Percentiles rank a stretch among this genome's conserved stretches.
Evolutionary conservation across 2,329 filamentous ascomycete genomes (phyloP).

Genomic region (Fusarium sp.): DNA sequence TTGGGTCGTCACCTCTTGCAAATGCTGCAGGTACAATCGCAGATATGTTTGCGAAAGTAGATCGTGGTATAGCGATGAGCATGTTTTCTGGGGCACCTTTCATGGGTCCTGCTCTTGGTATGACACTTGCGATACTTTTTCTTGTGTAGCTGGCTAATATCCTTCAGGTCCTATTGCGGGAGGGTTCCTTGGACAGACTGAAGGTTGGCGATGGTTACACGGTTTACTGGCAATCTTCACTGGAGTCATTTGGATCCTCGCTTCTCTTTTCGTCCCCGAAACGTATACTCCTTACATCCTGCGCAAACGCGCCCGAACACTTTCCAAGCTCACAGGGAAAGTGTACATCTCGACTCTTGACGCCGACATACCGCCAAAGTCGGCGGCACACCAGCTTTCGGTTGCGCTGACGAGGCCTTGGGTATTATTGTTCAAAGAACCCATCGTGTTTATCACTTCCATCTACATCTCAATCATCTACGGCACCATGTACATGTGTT

Average conservation of each 20-base stretch:
- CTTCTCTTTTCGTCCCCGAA: constrained; percentile 61
- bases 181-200: constrained; percentile 69
- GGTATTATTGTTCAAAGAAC: constrained; percentile 77
- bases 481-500: constrained; percentile 35
- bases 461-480: constrained; percentile 73
- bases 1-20: constrained; percentile 14
- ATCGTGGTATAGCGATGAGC: constrained; percentile 67
- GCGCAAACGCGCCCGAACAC: constrained; percentile 35
- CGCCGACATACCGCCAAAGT: constrained; percentile 56
- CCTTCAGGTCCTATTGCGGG: constrained; percentile 65
- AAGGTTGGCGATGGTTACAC: constrained; percentile 69
- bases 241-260: constrained; percentile 36
- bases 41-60: constrained; percentile 57
- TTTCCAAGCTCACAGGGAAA: constrained; percentile 43
- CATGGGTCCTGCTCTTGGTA: constrained; percentile 35
- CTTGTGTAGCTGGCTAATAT: neutral
- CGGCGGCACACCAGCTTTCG: constrained; percentile 62
- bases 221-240: constrained; percentile 59
- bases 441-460: constrained; percentile 75
- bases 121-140: rapidly evolving
- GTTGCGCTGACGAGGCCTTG: constrained; percentile 68
- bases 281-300: constrained; percentile 52
- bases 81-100: constrained; percentile 67
- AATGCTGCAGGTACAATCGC: constrained; percentile 16
- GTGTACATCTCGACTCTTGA: constrained; percentile 56